Conservation (phyloP, 2,329 filamentous ascomycete genomes). For the Colletotrichum tropicale region DNA sequence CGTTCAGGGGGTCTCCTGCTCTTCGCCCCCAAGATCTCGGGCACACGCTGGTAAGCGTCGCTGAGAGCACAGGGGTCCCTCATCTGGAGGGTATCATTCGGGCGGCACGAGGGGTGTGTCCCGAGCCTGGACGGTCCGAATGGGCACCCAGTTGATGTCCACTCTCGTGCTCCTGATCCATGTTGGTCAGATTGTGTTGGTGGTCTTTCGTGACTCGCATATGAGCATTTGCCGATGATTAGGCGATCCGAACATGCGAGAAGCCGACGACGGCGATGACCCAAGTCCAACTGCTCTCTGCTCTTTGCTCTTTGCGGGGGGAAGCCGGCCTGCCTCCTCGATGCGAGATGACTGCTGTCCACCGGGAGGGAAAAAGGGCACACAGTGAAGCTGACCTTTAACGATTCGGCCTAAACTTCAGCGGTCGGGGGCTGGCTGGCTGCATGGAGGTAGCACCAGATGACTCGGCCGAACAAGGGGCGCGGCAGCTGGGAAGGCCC, state of each 20-base stretch:
- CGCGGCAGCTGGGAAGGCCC: not conserved
- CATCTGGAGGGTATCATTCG: not conserved
- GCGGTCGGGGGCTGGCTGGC: not conserved
- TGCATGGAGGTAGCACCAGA: not conserved
- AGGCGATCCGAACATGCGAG: slow-evolving; percentile 11
- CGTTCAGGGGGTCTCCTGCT: slow-evolving; percentile 8
- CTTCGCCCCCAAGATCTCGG: slow-evolving; percentile 21
- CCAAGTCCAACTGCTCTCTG: not conserved
- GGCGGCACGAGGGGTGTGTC: not conserved
- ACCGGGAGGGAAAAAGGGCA: not conserved
- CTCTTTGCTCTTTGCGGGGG: not conserved
- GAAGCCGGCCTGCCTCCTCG: not conserved
- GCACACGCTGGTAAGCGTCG: slow-evolving; percentile 6
- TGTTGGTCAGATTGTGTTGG: slow-evolving; percentile 9
- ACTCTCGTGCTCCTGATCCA: slow-evolving; percentile 10
- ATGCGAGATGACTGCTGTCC: not conserved
- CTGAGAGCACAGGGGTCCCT: slow-evolving; percentile 4
- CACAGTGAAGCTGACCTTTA: not conserved
- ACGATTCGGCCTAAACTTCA: not conserved
- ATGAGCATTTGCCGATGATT: slow-evolving; percentile 7
- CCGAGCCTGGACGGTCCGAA: slow-evolving; percentile 13
- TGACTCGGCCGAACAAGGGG: slow-evolving; percentile 14
- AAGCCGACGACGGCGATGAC: not conserved
- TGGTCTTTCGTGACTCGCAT: slow-evolving; percentile 16
- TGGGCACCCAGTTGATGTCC: not conserved